These are phyloP conservation scores for Echinosphaeria canescens DNA, from an alignment of 2,329 filamentous ascomycete species.

Conservation along the genomic window DNA sequence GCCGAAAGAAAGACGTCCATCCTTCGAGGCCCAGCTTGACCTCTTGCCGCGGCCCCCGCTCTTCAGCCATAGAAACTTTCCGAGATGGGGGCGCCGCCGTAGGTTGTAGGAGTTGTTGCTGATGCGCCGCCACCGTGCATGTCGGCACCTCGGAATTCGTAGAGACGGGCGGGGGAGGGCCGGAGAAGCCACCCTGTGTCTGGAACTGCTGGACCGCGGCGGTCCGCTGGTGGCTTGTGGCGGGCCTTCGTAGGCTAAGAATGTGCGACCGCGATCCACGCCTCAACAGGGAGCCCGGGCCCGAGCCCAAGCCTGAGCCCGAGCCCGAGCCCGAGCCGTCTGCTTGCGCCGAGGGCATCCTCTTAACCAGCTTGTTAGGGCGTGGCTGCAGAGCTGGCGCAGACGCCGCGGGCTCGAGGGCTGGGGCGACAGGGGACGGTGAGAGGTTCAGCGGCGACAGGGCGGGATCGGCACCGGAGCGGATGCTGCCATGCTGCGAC, in stretches of 20 bases:
- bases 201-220: constrained; percentile 40
- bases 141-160: too few relatives aligned
- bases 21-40: constrained; percentile 2
- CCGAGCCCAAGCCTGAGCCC: too few relatives aligned
- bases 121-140: too few relatives aligned
- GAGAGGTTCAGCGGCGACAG: constrained; percentile 44
- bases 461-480: constrained; percentile 42
- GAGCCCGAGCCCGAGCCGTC: constrained; percentile 6
- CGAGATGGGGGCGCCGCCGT: too few relatives aligned
- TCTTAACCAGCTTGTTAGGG: constrained; percentile 66
- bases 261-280: constrained; percentile 36
- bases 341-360: constrained; percentile 33
- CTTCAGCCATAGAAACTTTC: neutral
- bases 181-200: constrained; percentile 4
- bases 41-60: neutral
- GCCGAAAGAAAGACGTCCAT: constrained; percentile 38
- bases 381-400: constrained; percentile 24
- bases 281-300: constrained; percentile 17
- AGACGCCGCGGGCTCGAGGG: constrained; percentile 22
- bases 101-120: too few relatives aligned
- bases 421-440: constrained; percentile 43
- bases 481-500: constrained; percentile 43
- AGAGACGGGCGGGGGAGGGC: constrained; percentile 4
- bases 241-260: constrained; percentile 46
- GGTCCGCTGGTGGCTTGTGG: constrained; percentile 60